A percentile compares a stretch with the other conserved stretches of the same genome.
These are phyloP conservation scores for Calonectria honghensis DNA, from an alignment of 2,329 filamentous ascomycete species.

Conservation along the genomic window DNA sequence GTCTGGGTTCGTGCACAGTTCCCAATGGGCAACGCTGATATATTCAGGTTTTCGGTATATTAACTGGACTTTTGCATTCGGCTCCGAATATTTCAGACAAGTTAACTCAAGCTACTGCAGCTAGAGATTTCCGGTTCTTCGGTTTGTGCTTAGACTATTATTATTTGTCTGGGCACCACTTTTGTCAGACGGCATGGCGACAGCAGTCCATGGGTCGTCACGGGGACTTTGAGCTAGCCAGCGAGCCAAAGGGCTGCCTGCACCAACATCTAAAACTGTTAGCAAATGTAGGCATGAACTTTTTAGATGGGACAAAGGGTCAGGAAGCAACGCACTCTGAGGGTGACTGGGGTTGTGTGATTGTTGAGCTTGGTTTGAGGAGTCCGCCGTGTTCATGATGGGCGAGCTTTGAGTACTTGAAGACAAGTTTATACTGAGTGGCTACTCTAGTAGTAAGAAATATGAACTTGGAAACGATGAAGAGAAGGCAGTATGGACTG, in stretches of 20 bases:
- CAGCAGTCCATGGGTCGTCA: neutral
- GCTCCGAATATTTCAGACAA: neutral
- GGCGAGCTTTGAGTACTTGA: neutral
- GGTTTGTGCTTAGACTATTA: no score
- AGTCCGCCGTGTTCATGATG: constrained; percentile 1
- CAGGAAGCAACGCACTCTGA: neutral
- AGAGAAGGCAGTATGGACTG: neutral
- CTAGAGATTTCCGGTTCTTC: neutral
- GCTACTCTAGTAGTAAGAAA: neutral
- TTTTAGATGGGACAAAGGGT: neutral
- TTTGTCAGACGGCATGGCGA: neutral
- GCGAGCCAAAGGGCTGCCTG: neutral
- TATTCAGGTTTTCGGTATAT: neutral
- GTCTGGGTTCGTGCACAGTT: neutral
- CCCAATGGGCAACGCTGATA: neutral
- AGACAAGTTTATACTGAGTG: neutral
- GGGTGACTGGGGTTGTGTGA: neutral
- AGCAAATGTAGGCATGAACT: no score
- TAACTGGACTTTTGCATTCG: neutral
- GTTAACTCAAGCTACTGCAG: neutral
- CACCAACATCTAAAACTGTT: neutral
- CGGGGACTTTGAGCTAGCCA: neutral
- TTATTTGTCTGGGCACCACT: neutral
- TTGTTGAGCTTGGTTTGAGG: neutral
- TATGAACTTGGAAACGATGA: neutral